Evolutionary conservation across 2,329 filamentous ascomycete genomes (phyloP), one percentile per base, ranked within the genome.

Genomic region (Neonectria faginata): DNA sequence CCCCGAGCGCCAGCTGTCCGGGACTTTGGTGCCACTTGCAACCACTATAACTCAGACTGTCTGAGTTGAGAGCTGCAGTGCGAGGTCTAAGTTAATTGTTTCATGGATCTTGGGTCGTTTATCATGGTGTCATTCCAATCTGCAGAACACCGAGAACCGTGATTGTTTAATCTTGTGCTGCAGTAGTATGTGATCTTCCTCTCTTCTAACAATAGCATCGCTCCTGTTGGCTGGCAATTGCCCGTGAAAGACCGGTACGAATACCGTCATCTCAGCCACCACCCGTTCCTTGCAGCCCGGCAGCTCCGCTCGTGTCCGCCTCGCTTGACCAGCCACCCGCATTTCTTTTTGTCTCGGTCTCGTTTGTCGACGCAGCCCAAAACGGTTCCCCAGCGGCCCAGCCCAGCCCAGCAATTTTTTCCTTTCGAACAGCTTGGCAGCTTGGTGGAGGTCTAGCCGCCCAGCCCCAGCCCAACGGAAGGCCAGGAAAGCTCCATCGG

Each of bases 1-100:
- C 45, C 54, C 69, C 67, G 56, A 20, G 57, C 66, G 60, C 67
- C 69, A 73, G 67, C 53, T 55, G 51, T 10, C 41, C 50, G 48
- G 48, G 60, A 42, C 59, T 56, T 60, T 63, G 20, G 42, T 51
- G 47, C 57, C 55, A 64, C 61, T 22, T 22, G 22, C 22, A 22
- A 22, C 22, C 22, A 22, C 22, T 22, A 22, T 22, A 22, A 22
- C 22, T 22, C 22, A 22, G 22, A 22, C 22, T 22, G 22, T 22
- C 22, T 22, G 22, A 11, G 42, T 29, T 29, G 52, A 47, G 52
- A 57, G 54, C 39, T 60, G 57, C 57, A 47, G 57, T 52, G 51
- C 8, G 20, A 41, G 18, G 10, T 42, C n/a, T 3, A 22, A 22
- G 22, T 22, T 22, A 42, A 18, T 41, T 18, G 33, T 39, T n/a